Conservation (phyloP, 441 rosid species). For the Kokia cookei region DNA sequence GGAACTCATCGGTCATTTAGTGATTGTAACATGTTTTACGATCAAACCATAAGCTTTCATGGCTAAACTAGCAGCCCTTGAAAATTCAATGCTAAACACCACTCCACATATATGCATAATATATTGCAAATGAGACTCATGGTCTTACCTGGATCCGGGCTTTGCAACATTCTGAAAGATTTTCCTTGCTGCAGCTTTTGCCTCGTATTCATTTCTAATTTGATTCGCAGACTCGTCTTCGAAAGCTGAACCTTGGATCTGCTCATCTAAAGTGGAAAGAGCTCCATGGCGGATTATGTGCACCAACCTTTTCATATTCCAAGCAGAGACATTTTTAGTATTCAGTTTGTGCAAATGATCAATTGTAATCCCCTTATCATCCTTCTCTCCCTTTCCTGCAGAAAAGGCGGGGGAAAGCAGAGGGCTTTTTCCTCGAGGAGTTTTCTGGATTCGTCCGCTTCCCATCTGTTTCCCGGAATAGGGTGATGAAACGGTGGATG, state of each 20-base stretch:
- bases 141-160: slow-evolving; percentile 49
- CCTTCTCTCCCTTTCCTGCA: slow-evolving; percentile 26
- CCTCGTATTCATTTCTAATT: slow-evolving; percentile 48
- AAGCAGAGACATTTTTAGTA: slow-evolving; percentile 54
- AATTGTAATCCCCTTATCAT: slow-evolving; percentile 37
- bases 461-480: slow-evolving; percentile 26
- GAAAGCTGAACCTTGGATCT: slow-evolving; percentile 36
- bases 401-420: slow-evolving; percentile 29
- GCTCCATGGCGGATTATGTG: slow-evolving; percentile 47
- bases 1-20: not conserved
- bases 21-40: not conserved
- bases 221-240: slow-evolving; percentile 49
- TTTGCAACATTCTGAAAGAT: slow-evolving; percentile 47
- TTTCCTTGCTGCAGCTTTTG: slow-evolving; percentile 56
- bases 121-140: not conserved
- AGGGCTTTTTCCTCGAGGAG: slow-evolving; percentile 44
- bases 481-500: slow-evolving; percentile 29
- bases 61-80: not conserved
- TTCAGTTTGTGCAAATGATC: slow-evolving; percentile 55
- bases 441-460: slow-evolving; percentile 52
- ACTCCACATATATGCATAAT: not conserved
- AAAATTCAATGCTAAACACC: too few species aligned
- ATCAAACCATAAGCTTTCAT: not conserved
- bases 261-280: slow-evolving; percentile 53
- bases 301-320: slow-evolving; percentile 64